Conservation (phyloP, 2,329 filamentous ascomycete genomes). For the Ophiocordyceps camponoti-floridani region DNA sequence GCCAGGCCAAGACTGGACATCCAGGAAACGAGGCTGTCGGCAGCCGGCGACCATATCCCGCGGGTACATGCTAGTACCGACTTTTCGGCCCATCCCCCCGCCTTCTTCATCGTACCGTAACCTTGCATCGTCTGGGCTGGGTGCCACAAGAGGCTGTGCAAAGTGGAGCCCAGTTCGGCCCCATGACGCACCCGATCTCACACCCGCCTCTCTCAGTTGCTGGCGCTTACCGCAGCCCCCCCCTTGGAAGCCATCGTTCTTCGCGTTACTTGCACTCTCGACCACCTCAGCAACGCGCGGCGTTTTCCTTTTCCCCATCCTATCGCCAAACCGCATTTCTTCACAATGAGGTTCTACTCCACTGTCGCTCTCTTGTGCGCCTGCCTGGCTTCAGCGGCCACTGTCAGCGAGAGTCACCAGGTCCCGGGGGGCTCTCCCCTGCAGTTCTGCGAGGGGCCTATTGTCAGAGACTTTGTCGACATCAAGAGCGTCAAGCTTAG, state of each 20-base stretch:
- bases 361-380: constrained; percentile 27
- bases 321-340: background rate
- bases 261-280: background rate
- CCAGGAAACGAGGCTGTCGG: background rate
- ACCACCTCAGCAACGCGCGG: background rate
- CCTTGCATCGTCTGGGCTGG: too few relatives aligned
- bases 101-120: too few relatives aligned
- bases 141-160: too few relatives aligned
- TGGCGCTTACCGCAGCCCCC: background rate
- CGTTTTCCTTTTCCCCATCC: background rate
- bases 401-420: constrained; percentile 31
- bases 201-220: background rate
- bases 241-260: background rate
- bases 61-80: too few relatives aligned
- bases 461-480: constrained; percentile 49
- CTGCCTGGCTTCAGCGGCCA: constrained; percentile 25
- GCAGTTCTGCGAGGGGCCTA: constrained; percentile 52
- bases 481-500: constrained; percentile 65
- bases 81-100: too few relatives aligned
- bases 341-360: constrained; percentile 18
- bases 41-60: background rate
- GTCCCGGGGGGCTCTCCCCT: constrained; percentile 80
- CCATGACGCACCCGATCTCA: constrained; percentile 17
- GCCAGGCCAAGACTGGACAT: background rate
- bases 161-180: constrained; percentile 9